Evolutionary conservation across 768 basidiomycete species (phyloP), one percentile per base, ranked within the genome.

Genomic region (Sporobolomyces phaffii): DNA sequence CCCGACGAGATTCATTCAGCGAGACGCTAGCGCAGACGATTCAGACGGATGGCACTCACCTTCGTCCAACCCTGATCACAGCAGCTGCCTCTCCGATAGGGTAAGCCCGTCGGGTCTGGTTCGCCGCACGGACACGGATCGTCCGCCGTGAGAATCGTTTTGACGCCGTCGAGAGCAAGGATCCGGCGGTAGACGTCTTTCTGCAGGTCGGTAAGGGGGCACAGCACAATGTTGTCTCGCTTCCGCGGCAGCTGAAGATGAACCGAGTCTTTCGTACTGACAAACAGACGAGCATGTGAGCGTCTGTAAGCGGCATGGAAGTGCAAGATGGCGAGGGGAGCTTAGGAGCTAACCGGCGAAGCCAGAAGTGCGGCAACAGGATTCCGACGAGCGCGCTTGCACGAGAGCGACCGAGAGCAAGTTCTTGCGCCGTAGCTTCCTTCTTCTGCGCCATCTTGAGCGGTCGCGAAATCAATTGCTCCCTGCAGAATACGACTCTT

Each of bases 201-300:
- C 77, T 96, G 93, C 40, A 78, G 81, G 0, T 79, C 64, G 0
- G 88, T 88, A 53, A 98, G 79, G 20, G 91, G 93, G 74, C 94
- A 99, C 74, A 97, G 94, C 8, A 96, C 90, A 18, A 97, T 88
- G 74, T 91, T 81, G 72, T 99, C 94, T 0, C 83, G 83, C 80
- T 99, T 99, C 67, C 82, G 81, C 1, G 94, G 94, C 3, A 98
- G 81, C 87, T 93, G 73, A 4, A 69, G 58, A 22, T 68, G 53
- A 49, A 72, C 64, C 5, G 15, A 43, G 18, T 50, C 68, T 33
- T 74, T 68, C 8, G 62, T 70, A 17, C 34, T 41, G 50, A 54
- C 17, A n/a, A 3, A 3, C 26, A 18, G 28, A 34, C 1, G 13
- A 29, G 50, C 18, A 5, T n/a, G n/a, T n/a, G n/a, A n/a, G n/a